A percentile compares a stretch with the other conserved stretches of the same genome.
Conservation (phyloP, 352 stramenopile species). For the Blastocystis sp. region DNA sequence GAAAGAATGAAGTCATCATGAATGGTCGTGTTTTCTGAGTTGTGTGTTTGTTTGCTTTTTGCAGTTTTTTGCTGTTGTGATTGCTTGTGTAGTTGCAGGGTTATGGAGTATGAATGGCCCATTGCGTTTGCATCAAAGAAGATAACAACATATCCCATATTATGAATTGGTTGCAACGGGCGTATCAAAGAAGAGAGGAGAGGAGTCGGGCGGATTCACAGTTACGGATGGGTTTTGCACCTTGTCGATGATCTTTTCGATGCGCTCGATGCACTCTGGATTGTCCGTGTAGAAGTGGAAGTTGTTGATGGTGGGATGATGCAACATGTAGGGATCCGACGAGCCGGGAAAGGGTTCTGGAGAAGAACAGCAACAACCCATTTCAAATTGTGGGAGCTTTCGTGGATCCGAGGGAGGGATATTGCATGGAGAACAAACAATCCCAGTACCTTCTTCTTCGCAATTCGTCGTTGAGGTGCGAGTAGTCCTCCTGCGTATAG, state of each 20-base stretch:
- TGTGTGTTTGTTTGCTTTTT: conserved; percentile 31
- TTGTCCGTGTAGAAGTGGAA: not conserved
- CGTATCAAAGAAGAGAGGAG: not conserved
- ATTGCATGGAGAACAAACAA: conserved; percentile 12
- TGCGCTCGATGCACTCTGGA: not conserved
- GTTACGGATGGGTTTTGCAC: not conserved
- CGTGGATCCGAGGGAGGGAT: not conserved
- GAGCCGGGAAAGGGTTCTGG: not conserved
- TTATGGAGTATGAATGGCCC: not conserved
- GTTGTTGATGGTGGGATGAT: conserved; percentile 28
- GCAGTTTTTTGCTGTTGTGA: not conserved
- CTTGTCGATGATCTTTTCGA: not conserved
- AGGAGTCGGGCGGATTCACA: not conserved
- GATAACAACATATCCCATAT: conserved; percentile 12
- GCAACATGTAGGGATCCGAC: too few relatives aligned
- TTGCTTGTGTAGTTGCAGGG: not conserved
- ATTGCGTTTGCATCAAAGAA: not conserved
- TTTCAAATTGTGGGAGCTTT: not conserved
- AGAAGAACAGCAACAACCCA: conserved; percentile 23
- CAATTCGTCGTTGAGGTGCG: not conserved
- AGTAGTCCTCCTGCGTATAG: not conserved
- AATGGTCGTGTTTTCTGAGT: conserved; percentile 59
- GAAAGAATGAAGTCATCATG: conserved; percentile 67
- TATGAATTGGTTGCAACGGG: not conserved
- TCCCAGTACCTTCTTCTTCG: not conserved